Evolutionary conservation across 768 basidiomycete species (phyloP), one percentile per base, ranked within the genome.

Genomic region (Mycena chlorophos): DNA sequence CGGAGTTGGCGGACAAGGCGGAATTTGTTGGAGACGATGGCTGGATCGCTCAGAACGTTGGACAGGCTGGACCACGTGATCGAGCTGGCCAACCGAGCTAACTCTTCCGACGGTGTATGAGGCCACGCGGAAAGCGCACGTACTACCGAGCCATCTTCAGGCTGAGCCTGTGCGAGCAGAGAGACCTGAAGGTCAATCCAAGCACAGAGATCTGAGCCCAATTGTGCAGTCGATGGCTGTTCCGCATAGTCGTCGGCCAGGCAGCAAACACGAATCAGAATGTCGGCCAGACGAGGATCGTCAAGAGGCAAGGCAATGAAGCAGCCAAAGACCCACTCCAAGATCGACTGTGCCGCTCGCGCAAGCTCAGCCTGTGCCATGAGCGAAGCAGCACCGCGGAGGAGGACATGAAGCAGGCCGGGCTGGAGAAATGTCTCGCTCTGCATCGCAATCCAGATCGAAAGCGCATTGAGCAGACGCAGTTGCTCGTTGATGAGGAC

Each of bases 401-500:
- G 77, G 40, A 97, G 72, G 1, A 84, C 75, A 52, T 87, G 82
- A 30, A 95, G 77, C 8, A 95, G 72, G 2, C 80, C 80, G 0
- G 73, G 62, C 47, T 89, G 79, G 17, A 73, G 68, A 65, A 91
- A 86, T 42, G 81, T 77, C 25, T 76, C 66, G 42, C 75, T 68
- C 54, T 83, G 80, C 37, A 81, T 77, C 3, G 93, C 78, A 42
- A 93, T 77, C 79, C 91, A 87, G 26, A 98, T 70, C 25, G 83
- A 83, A 42, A 96, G 71, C 2, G 84, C 81, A 52, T 91, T 87
- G 37, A 94, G 65, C 26, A 87, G 72, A 13, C 95, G 84, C 37
- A 85, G 69, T 66, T 95, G 91, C 66, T 96, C 92, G 67, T 91
- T 90, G 57, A 96, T 80, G 34, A 97, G 77, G 19, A 86, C 86